Base-by-base conservation (phyloP, 2,329 filamentous ascomycete genomes). In the Sclerotinia borealis region DNA sequence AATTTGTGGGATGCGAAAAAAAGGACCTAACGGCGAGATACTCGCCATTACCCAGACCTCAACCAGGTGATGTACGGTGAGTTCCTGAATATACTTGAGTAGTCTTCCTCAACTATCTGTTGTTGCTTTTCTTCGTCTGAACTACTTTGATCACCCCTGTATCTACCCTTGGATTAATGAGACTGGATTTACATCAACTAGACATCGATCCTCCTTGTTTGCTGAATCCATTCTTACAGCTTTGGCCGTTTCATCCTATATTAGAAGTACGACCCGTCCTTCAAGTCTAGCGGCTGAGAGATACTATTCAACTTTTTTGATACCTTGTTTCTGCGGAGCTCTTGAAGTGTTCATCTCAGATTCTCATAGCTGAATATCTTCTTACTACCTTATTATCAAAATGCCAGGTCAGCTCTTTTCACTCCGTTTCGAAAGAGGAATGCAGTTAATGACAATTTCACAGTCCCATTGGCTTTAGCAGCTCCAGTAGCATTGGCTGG, bases 401-500 rank as follows among this genome's bases (percentile, higher is more conserved):
- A 72, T 72, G 70, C 68, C 70, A 68, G 68, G 70, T 71, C 9
- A 64, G 63, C n/a, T 22, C 17, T 27, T 45, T 34, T 59, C 25
- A 25, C 22, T 47, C 17, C 51, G 19, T 36, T 1, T 31, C 15
- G 3, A 36, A 22, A 9, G 13, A 22, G 5, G 27, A 36, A 22
- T 31, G n/a, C n/a, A 7, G 25, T 43, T 22, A 55, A 19, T 39
- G 34, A 39, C 22, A 34, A 13, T 41, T 31, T 19, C 15, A 48
- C 63, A 85, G 81, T 84, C 48, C 82, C 85, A 50, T 75, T 86
- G 27, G 75, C 78, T 27, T 66, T 85, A 55, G 79, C 85, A 8
- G 78, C 82, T 34, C 85, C 89, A 22, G 87, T 87, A 19, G 82
- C 85, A 50, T 81, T 83, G 36, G 88, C 89, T 5, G 81, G 83